Evolutionary conservation across 371 early-diverging fungal genomes (phyloP).

Genomic region (Mucor circinelloides): DNA sequence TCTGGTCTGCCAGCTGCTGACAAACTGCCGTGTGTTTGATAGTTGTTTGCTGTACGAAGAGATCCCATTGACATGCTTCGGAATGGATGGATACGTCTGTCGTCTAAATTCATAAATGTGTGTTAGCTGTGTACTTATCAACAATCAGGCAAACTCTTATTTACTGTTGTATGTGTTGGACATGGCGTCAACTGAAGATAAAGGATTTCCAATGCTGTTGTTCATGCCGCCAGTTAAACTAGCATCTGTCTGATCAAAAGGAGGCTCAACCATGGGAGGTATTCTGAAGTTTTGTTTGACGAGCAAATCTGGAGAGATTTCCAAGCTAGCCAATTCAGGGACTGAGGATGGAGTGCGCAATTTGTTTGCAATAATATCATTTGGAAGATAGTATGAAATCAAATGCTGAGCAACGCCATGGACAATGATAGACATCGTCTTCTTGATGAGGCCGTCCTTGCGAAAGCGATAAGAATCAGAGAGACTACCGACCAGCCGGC

Average conservation of each 20-base stretch:
- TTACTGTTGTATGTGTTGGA: constrained; percentile 26
- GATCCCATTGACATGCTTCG: constrained; percentile 53
- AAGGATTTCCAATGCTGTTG: constrained; percentile 1
- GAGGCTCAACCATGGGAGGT: constrained; percentile 55
- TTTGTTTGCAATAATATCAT: constrained; percentile 65
- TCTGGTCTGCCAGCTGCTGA: constrained; percentile 42
- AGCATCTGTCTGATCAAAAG: constrained; percentile 37
- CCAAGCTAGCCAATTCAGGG: constrained; percentile 57
- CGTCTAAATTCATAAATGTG: constrained; percentile 1
- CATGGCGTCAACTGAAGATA: constrained; percentile 21
- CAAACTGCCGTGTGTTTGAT: not conserved
- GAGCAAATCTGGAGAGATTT: constrained; percentile 62
- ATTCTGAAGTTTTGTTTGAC: constrained; percentile 67
- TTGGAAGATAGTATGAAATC: constrained; percentile 84
- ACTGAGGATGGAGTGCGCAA: constrained; percentile 64
- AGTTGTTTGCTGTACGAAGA: constrained; percentile 19
- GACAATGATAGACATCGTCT: constrained; percentile 82
- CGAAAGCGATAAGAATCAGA: constrained; percentile 74
- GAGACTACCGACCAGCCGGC: constrained; percentile 61
- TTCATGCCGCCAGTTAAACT: constrained; percentile 9
- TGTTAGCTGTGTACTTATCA: not conserved
- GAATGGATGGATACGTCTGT: constrained; percentile 30
- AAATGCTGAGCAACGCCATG: constrained; percentile 81
- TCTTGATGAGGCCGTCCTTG: constrained; percentile 85
- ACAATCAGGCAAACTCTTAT: not conserved